Evolutionary conservation across 352 stramenopile genomes (phyloP).

Genomic region (Phytophthora fragariae): DNA sequence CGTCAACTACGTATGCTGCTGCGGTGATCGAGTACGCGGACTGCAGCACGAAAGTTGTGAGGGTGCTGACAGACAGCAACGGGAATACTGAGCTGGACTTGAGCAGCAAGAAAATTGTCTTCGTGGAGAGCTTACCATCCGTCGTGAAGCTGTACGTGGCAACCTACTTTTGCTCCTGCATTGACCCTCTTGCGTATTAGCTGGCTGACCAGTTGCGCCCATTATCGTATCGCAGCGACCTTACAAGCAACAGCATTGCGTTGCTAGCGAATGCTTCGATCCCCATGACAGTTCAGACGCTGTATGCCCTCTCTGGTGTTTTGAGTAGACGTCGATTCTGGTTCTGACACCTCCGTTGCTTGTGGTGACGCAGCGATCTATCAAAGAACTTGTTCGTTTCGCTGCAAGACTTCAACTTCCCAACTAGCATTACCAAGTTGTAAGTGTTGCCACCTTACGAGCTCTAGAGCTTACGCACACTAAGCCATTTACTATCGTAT

Average conservation of each 20-base stretch:
- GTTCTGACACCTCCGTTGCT: background rate
- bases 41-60: constrained; percentile 38
- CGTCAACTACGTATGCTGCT: constrained; percentile 14
- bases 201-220: background rate
- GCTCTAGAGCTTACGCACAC: background rate
- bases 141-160: constrained; percentile 38
- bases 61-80: constrained; percentile 14
- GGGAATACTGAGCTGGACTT: constrained; percentile 34
- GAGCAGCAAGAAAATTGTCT: constrained; percentile 33
- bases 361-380: constrained; percentile 32
- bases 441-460: constrained; percentile 17
- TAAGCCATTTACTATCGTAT: background rate
- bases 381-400: constrained; percentile 47
- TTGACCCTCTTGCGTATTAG: no score
- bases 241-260: constrained; percentile 47
- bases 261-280: constrained; percentile 35
- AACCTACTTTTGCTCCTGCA: no score
- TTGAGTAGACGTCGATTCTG: background rate
- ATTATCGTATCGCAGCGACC: constrained; percentile 25
- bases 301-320: constrained; percentile 32
- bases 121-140: constrained; percentile 42
- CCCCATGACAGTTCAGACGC: constrained; percentile 29
- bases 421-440: constrained; percentile 40
- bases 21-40: constrained; percentile 26
- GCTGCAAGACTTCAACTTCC: constrained; percentile 33